phyloP scores from a whole-genome alignment of 1,284 basidiomycete genomes.

The Fistulinella cinereoalba region DNA sequence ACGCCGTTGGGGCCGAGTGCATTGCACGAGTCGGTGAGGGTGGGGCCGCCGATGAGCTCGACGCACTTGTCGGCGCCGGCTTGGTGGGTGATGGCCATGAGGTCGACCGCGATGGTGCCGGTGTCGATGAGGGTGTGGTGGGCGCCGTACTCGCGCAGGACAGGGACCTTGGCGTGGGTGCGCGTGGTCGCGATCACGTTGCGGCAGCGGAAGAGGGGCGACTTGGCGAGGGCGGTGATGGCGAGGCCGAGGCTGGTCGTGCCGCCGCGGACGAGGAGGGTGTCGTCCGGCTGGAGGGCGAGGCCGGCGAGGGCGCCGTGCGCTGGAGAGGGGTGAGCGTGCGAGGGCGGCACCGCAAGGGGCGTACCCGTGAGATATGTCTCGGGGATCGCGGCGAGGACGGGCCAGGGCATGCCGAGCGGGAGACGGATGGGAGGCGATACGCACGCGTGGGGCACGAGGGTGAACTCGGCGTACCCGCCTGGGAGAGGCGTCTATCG shows the following conservation, averaged over 20 bases:
- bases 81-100: slow-evolving; percentile 17
- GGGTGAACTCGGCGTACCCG: slow-evolving; percentile 30
- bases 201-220: slow-evolving; percentile 17
- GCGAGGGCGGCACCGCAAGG: neutral
- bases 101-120: slow-evolving; percentile 15
- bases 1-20: slow-evolving; percentile 16
- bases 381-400: slow-evolving; percentile 28
- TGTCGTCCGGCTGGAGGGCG: slow-evolving; percentile 15
- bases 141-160: slow-evolving; percentile 15
- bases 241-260: slow-evolving; percentile 26
- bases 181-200: slow-evolving; percentile 23
- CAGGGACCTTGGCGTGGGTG: slow-evolving; percentile 10
- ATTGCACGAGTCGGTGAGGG: slow-evolving; percentile 19
- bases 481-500: slow-evolving; percentile 8
- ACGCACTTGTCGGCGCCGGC: slow-evolving; percentile 22
- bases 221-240: slow-evolving; percentile 22
- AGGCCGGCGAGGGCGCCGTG: slow-evolving; percentile 6
- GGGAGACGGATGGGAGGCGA: slow-evolving; percentile 23
- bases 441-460: slow-evolving; percentile 26
- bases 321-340: neutral
- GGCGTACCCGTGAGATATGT: slow-evolving; percentile 22
- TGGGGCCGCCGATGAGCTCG: slow-evolving; percentile 23
- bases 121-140: slow-evolving; percentile 22
- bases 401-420: slow-evolving; percentile 17
- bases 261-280: slow-evolving; percentile 24